These are phyloP conservation scores for Cichorium intybus DNA, from an alignment of 140 eudicot genomes.

Conservation along the genomic window DNA sequence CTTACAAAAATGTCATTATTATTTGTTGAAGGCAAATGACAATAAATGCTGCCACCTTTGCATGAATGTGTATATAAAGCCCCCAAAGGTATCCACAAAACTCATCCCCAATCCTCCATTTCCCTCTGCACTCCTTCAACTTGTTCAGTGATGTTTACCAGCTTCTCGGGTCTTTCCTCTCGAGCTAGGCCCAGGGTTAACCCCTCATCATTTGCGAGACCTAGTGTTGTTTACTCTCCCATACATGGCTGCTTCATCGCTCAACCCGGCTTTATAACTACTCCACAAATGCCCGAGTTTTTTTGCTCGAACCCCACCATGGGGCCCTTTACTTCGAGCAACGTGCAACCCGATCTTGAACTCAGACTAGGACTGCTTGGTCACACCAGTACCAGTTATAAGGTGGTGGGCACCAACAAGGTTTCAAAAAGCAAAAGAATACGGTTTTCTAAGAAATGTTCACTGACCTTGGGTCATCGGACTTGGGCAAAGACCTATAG, in stretches of 20 bases:
- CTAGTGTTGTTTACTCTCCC: background rate
- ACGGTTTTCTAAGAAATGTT: background rate
- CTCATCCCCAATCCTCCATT: slow-evolving; percentile 6
- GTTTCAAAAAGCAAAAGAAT: background rate
- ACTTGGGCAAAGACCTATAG: background rate
- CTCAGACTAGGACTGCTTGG: slow-evolving; percentile 10
- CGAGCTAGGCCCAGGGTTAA: background rate
- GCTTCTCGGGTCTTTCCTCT: background rate
- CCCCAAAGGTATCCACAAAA: slow-evolving; percentile 6
- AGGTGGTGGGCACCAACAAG: background rate
- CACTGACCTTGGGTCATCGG: slow-evolving; percentile 14
- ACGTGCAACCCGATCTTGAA: background rate
- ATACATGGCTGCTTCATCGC: background rate
- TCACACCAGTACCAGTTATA: background rate
- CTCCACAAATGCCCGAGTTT: background rate
- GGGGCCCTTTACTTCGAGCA: background rate
- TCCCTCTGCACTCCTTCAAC: background rate
- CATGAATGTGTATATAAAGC: slow-evolving; percentile 25
- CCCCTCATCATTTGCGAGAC: background rate
- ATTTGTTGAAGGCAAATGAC: too few relatives aligned
- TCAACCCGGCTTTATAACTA: background rate
- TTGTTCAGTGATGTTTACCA: background rate
- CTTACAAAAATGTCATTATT: too few relatives aligned
- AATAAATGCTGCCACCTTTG: slow-evolving; percentile 24
- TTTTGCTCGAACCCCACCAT: background rate